Evolutionary conservation across 1,284 basidiomycete species (phyloP).

Genomic region (Rhodotorula mucilaginosa): DNA sequence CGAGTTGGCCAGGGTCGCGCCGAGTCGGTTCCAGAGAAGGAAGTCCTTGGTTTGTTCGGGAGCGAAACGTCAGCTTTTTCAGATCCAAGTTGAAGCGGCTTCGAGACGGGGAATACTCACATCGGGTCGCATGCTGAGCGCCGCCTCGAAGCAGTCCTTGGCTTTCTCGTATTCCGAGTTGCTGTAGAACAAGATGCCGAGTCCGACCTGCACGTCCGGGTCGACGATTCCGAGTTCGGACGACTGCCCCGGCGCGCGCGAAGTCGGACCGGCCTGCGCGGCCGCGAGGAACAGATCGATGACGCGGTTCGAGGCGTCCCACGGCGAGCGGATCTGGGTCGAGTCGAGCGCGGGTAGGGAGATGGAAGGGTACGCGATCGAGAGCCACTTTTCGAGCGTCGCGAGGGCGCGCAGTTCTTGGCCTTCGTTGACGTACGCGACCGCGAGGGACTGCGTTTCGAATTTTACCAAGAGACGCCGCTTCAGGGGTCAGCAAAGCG

Average conservation of each 20-base stretch:
- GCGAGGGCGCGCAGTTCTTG: constrained; percentile 84
- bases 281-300: constrained; percentile 82
- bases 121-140: constrained; percentile 80
- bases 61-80: background rate
- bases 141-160: constrained; percentile 89
- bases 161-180: constrained; percentile 81
- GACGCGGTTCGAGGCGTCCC: constrained; percentile 79
- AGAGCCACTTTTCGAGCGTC: constrained; percentile 84
- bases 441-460: constrained; percentile 73
- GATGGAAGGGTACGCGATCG: constrained; percentile 65
- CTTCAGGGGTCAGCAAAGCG: too few species aligned
- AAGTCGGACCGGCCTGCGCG: constrained; percentile 60
- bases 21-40: constrained; percentile 92
- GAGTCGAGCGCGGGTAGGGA: constrained; percentile 20
- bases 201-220: constrained; percentile 86
- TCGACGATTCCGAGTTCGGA: constrained; percentile 70
- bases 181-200: constrained; percentile 92
- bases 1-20: constrained; percentile 92
- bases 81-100: background rate
- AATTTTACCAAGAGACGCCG: too few species aligned
- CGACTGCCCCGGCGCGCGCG: constrained; percentile 33
- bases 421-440: constrained; percentile 95
- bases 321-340: constrained; percentile 56
- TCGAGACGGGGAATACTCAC: constrained; percentile 53
- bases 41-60: constrained; percentile 64